Evolutionary conservation across 257 asterid species (phyloP).

Genomic region (Lithospermum erythrorhizon): DNA sequence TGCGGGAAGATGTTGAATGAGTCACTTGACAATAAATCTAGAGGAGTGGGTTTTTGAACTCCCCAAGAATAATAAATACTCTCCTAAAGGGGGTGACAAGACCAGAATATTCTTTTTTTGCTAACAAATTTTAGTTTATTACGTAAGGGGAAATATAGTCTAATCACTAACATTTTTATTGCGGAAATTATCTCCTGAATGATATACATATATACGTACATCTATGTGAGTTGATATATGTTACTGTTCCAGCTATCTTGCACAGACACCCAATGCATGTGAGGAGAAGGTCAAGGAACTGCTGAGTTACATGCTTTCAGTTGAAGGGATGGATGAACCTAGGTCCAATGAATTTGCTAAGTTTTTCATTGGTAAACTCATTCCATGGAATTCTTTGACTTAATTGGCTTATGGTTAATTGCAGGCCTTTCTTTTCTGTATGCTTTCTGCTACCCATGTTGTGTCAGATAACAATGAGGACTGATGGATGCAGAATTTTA

Average conservation of each 20-base stretch:
- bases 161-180: too few relatives aligned
- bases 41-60: too few relatives aligned
- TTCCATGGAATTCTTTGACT: background rate
- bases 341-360: slow-evolving; percentile 30
- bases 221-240: background rate
- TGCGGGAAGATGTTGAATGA: too few relatives aligned
- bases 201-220: too few relatives aligned
- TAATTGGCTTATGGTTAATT: slow-evolving; percentile 14
- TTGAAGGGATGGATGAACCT: slow-evolving; percentile 64
- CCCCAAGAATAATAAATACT: too few relatives aligned
- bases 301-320: slow-evolving; percentile 64
- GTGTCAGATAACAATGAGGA: slow-evolving; percentile 70
- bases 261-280: slow-evolving; percentile 79
- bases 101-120: too few relatives aligned
- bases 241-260: slow-evolving; percentile 62
- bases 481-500: slow-evolving; percentile 52
- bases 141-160: background rate
- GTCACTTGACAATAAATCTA: too few relatives aligned
- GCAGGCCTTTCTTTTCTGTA: slow-evolving; percentile 50
- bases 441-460: slow-evolving; percentile 85
- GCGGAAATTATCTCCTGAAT: too few relatives aligned
- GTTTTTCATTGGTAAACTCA: slow-evolving; percentile 1
- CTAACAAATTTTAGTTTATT: too few relatives aligned
- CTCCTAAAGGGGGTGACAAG: too few relatives aligned
- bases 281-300: slow-evolving; percentile 57